Base-by-base conservation (phyloP, 805 yeast genomes). In the Gaillardinia entomophila region DNA sequence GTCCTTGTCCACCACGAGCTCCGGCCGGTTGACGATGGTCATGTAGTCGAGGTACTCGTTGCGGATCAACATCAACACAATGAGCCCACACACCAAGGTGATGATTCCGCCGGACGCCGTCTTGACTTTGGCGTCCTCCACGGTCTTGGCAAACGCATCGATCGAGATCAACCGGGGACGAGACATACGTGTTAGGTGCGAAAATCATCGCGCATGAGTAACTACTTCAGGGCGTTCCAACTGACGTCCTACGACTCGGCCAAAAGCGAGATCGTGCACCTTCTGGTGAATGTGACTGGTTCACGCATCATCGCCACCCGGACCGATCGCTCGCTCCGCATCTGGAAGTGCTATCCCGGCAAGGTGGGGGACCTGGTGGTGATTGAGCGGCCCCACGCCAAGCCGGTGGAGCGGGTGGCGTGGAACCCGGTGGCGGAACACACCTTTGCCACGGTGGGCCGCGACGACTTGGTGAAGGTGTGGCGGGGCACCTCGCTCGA, bases 91-190 rank as follows among this genome's bases (percentile, higher is more conserved):
- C 3, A 75, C 61, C 26, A 92, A 48, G 3, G 97, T 87, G 49
- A 92, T 84, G 17, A 87, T 48, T 2, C 96, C 98, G 33, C 98
- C 98, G 6, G 90, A 71, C 4, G 90, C 72, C 3, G 98, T 92
- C 41, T 83, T 78, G 39, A 92, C 76, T 31, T 85, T 74, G 6
- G 95, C 94, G 55, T 92, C 98, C 51, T 90, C 97, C 23, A 86
- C 89, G 4, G 97, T 85, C 60, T 89, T 90, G 18, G 95, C 75
- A 53, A 90, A 89, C n/a, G 90, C 95, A 58, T 89, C 97, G 37
- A 84, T 63, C 27, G 80, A 75, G 30, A 84, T 53, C 42, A 79
- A 57, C 39, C 43, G 55, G 17, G 69, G 69, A 37, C 61, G 56
- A 19, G 45, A 33, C 25, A n/a, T 23, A n/a, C 13, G 5, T 7